Conservation (phyloP, 106 monocot species). For the Allium sativum region DNA sequence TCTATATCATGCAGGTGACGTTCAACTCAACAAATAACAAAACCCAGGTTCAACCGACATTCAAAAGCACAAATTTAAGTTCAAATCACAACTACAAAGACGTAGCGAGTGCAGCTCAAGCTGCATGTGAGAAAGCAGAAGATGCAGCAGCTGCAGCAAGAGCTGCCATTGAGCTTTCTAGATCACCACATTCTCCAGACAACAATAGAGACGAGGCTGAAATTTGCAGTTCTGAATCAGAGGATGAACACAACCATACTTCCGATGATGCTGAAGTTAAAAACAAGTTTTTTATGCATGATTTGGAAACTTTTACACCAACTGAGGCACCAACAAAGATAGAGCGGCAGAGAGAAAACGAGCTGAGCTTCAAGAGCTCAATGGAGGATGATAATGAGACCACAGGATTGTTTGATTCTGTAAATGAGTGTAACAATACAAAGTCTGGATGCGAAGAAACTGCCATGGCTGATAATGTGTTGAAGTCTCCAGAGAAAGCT, state of each 20-base stretch:
- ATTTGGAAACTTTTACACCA: not conserved
- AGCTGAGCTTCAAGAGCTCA: slow-evolving; percentile 1
- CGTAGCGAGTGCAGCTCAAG: slow-evolving; percentile 54
- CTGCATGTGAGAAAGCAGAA: slow-evolving; percentile 60
- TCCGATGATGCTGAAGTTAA: not conserved
- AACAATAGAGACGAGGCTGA: slow-evolving; percentile 4
- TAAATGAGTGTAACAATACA: not conserved
- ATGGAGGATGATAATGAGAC: not conserved
- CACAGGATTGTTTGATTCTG: not conserved
- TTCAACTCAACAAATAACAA: not conserved
- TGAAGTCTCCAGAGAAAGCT: not conserved
- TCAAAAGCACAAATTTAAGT: not conserved
- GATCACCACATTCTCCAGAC: slow-evolving; percentile 1
- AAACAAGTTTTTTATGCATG: not conserved
- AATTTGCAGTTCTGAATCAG: slow-evolving; percentile 13
- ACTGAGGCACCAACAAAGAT: not conserved
- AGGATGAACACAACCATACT: slow-evolving; percentile 6
- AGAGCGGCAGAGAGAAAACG: not conserved
- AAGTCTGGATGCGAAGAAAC: slow-evolving; percentile 1
- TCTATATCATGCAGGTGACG: not conserved
- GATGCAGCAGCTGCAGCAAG: slow-evolving; percentile 64
- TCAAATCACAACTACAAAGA: slow-evolving; percentile 32
- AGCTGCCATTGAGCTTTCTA: slow-evolving; percentile 51
- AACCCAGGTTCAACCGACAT: not conserved
- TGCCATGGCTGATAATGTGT: not conserved